phyloP scores from a whole-genome alignment of 306 rosid genomes.

The Sicyos baderoa region DNA sequence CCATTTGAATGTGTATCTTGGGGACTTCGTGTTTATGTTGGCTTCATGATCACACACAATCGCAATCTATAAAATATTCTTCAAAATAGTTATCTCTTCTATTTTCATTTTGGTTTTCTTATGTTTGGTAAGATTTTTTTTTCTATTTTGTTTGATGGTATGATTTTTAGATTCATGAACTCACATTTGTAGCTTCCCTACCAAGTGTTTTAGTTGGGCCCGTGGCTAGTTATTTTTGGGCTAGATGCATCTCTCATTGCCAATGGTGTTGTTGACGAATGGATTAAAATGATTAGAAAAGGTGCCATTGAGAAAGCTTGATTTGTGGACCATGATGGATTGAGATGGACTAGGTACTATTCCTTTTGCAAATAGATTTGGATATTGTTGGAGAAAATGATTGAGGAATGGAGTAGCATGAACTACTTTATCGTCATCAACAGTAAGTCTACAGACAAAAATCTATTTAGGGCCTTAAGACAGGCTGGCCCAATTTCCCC shows the following conservation, averaged over 20 bases:
- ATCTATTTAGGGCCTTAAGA: background rate
- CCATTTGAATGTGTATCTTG: background rate
- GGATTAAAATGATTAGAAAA: background rate
- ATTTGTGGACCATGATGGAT: background rate
- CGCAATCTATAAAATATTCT: background rate
- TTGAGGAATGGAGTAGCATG: background rate
- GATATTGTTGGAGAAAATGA: background rate
- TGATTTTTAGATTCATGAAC: background rate
- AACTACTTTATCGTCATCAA: background rate
- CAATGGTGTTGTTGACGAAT: background rate
- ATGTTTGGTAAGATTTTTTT: background rate
- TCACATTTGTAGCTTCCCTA: too few relatives aligned
- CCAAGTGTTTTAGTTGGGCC: too few relatives aligned
- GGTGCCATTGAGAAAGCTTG: background rate
- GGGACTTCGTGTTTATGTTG: background rate
- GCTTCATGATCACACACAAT: background rate
- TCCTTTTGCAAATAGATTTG: background rate
- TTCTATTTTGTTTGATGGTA: background rate
- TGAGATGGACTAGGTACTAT: background rate
- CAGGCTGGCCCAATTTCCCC: too few relatives aligned
- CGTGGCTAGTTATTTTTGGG: background rate
- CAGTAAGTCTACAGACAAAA: background rate
- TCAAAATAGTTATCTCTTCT: background rate
- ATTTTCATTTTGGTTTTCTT: background rate
- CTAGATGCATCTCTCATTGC: background rate